Evolutionary conservation across 2,329 filamentous ascomycete species (phyloP).

Genomic region (Apiospora hydei): DNA sequence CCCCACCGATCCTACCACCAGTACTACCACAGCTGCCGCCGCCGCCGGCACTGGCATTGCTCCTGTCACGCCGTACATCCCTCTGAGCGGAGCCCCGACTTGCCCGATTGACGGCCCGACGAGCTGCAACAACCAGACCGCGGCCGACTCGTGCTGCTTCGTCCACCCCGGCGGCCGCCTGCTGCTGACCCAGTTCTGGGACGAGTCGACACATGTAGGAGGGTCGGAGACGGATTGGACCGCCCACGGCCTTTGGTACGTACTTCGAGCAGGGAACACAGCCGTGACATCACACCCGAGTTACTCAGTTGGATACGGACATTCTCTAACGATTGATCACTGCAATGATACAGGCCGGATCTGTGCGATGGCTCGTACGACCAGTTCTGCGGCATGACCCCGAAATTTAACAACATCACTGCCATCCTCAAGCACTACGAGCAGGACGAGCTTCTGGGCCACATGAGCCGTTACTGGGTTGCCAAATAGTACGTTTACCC

Average conservation of each 20-base stretch:
- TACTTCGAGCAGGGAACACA: neutral
- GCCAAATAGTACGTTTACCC: conserved; percentile 43
- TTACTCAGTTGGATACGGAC: neutral
- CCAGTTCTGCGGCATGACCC: conserved; percentile 51
- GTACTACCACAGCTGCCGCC: conserved; percentile 20
- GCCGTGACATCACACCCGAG: neutral
- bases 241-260: conserved; percentile 52
- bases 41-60: conserved; percentile 11
- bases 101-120: conserved; percentile 51
- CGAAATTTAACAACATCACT: conserved; percentile 51
- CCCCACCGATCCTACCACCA: conserved; percentile 29
- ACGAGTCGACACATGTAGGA: conserved; percentile 47
- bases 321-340: conserved; percentile 9
- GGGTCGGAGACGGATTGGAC: conserved; percentile 54
- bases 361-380: conserved; percentile 53
- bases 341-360: conserved; percentile 47
- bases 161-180: conserved; percentile 50
- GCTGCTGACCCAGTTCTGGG: conserved; percentile 54
- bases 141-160: conserved; percentile 51
- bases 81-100: conserved; percentile 45
- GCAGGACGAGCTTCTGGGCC: conserved; percentile 47
- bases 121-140: conserved; percentile 50
- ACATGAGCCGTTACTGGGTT: conserved; percentile 54
- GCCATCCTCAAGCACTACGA: conserved; percentile 49
- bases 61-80: conserved; percentile 43